Evolutionary conservation across 805 yeast genomes (phyloP).

Genomic region (Candida xiaguanensis): DNA sequence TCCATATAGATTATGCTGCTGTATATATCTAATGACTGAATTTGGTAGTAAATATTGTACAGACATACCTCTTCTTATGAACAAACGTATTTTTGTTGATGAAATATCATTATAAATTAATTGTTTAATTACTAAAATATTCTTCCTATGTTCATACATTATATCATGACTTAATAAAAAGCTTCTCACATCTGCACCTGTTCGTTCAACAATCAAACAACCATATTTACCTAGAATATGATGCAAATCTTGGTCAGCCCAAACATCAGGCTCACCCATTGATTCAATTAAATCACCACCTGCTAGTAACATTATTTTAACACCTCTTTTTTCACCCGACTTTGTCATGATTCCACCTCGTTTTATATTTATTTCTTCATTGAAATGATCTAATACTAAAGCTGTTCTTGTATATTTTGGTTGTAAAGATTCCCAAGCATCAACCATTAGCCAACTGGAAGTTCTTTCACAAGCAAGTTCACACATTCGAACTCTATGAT

Average conservation of each 20-base stretch:
- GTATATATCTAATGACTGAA: conserved; percentile 90
- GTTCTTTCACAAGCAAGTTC: conserved; percentile 97
- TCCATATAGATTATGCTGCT: conserved; percentile 83
- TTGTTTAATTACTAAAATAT: conserved; percentile 91
- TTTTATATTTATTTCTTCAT: conserved; percentile 88
- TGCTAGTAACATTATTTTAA: conserved; percentile 91
- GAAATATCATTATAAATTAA: conserved; percentile 93
- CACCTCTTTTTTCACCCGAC: conserved; percentile 67
- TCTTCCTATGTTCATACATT: conserved; percentile 94
- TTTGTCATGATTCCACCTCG: conserved; percentile 75
- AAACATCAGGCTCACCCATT: conserved; percentile 99
- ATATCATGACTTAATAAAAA: conserved; percentile 91
- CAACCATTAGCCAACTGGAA: conserved; percentile 97
- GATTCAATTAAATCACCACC: conserved; percentile 97
- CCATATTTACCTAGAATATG: conserved; percentile 96
- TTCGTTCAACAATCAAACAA: conserved; percentile 92
- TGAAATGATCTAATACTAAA: conserved; percentile 91
- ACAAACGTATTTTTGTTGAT: conserved; percentile 90
- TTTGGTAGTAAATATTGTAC: conserved; percentile 94
- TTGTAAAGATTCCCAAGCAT: conserved; percentile 97
- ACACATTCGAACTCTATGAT: conserved; percentile 95
- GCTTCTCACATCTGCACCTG: conserved; percentile 93
- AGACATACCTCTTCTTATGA: conserved; percentile 92
- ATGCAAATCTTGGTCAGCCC: conserved; percentile 95
- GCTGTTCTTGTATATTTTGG: conserved; percentile 91